Percentiles rank a stretch among this genome's conserved stretches.
phyloP scores from a whole-genome alignment of 2,329 filamentous ascomycete species.

The Pseudocercospora cruenta region DNA sequence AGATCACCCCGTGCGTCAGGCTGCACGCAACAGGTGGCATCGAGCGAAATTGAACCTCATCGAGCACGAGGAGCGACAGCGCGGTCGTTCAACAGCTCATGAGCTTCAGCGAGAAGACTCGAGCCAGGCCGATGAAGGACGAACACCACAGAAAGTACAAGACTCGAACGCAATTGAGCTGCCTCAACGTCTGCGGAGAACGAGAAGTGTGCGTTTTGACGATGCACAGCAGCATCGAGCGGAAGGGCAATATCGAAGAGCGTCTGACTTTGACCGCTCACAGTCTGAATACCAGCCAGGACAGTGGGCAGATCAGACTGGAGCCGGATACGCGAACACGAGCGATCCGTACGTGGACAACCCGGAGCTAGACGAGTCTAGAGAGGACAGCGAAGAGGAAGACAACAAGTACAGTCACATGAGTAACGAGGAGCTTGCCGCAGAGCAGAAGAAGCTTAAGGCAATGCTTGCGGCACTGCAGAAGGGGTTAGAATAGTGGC shows the following conservation, averaged over 20 bases:
- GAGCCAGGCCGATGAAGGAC: neutral
- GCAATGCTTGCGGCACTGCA: neutral
- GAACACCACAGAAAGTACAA: neutral
- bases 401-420: neutral
- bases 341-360: neutral
- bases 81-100: neutral
- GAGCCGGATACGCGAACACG: conserved; percentile 1
- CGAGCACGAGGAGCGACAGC: neutral
- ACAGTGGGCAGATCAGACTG: conserved; percentile 3
- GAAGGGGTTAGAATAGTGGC: neutral
- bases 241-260: conserved; percentile 8
- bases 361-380: neutral
- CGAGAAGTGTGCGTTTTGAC: conserved; percentile 6
- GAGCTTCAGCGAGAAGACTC: neutral
- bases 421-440: neutral
- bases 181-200: neutral
- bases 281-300: neutral
- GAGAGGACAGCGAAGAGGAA: neutral
- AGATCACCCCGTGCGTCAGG: neutral
- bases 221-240: neutral
- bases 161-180: neutral
- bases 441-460: neutral
- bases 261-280: neutral
- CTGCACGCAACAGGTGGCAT: neutral
- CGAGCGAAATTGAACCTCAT: neutral